Evolutionary conservation across 805 yeast species (phyloP), one percentile per base, ranked within the genome.

Genomic region (Saccharomycopsis capsularis): DNA sequence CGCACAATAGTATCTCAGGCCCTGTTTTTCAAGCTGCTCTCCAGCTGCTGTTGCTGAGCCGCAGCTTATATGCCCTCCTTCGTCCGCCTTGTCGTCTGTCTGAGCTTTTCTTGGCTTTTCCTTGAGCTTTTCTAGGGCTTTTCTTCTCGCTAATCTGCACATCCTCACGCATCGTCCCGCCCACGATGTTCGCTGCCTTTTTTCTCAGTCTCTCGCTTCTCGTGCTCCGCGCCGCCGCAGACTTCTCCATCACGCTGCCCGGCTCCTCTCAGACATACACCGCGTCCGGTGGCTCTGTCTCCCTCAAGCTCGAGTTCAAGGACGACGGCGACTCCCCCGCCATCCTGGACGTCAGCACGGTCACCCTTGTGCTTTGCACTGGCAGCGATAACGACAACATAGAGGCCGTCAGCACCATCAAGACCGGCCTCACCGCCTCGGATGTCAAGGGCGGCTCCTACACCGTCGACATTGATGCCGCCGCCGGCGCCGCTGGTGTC

Each of bases 391-490:
- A 78, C 58, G 34, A 61, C 23, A 64, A 68, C 18, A 74, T 83
- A 56, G 56, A 66, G 32, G 68, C 76, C 51, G 56, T 74, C 30
- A 53, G 52, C 6, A 59, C 65, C 38, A 9, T 34, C 38, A 34
- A 34, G 71, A 74, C 36, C 70, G 95, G 59, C 82, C 90, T 67
- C 52, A 62, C 24, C 67, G 91, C 52, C 62, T 70, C 0, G 87
- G 82, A 7, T 84, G 91, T 95, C 66, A 79, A 0, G 97, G 96
- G 40, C 48, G 79, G 0, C 13, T 42, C 62, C 2, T 77, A 47
- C 44, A 60, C 69, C 1, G 76, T 79, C 1, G 38, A 63, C 0
- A 58, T 81, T 44, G 66, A 68, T 7, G 63, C 77, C 2, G 47
- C 67, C 21, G 59, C 59, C 13, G 82, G 78, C 36, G 78, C 79